Evolutionary conservation across 2,329 filamentous ascomycete genomes (phyloP).

Genomic region (Dothiorella sarmentorum): DNA sequence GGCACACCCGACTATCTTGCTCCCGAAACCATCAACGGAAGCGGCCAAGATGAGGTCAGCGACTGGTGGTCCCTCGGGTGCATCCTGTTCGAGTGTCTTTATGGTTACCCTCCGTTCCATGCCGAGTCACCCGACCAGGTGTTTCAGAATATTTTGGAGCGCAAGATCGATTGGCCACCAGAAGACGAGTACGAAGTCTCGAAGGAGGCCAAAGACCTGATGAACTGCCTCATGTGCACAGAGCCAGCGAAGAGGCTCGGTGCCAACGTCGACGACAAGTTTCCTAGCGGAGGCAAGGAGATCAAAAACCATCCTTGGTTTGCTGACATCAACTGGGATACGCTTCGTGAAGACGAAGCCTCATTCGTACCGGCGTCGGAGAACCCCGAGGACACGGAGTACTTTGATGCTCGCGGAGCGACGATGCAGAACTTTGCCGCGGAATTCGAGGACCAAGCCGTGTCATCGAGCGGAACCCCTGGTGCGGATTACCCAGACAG

Average conservation of each 20-base stretch:
- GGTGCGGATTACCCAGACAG: slow-evolving; percentile 79
- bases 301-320: slow-evolving; percentile 92
- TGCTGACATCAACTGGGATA: slow-evolving; percentile 80
- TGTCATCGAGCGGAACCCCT: slow-evolving; percentile 67
- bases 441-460: slow-evolving; percentile 85
- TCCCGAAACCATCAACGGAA: slow-evolving; percentile 92
- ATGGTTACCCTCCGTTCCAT: slow-evolving; percentile 90
- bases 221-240: slow-evolving; percentile 85
- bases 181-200: slow-evolving; percentile 74
- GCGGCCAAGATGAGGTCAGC: slow-evolving; percentile 94
- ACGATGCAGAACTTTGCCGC: slow-evolving; percentile 89
- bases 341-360: slow-evolving; percentile 87
- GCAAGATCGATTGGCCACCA: slow-evolving; percentile 89
- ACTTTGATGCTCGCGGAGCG: slow-evolving; percentile 89
- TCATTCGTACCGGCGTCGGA: slow-evolving; percentile 91
- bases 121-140: slow-evolving; percentile 86
- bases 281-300: slow-evolving; percentile 78
- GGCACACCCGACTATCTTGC: slow-evolving; percentile 96
- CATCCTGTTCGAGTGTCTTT: slow-evolving; percentile 94
- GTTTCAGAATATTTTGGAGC: slow-evolving; percentile 91
- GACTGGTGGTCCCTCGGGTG: slow-evolving; percentile 99
- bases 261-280: slow-evolving; percentile 80
- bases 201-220: slow-evolving; percentile 85
- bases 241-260: slow-evolving; percentile 80
- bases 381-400: slow-evolving; percentile 96